Evolutionary conservation across 106 monocot species (phyloP).

Genomic region (Allium cepa): DNA sequence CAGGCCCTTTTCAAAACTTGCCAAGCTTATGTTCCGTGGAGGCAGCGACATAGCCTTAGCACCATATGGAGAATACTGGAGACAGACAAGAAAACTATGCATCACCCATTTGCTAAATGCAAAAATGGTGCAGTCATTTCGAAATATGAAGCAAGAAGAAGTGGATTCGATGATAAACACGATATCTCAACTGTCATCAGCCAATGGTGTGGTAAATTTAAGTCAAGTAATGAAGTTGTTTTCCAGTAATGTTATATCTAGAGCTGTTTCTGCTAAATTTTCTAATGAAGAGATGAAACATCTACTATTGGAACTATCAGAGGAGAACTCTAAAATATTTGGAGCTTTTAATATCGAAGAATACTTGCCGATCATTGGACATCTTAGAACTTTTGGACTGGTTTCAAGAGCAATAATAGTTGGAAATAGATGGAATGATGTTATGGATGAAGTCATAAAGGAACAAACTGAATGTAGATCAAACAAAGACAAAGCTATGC

Average conservation of each 20-base stretch:
- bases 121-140: slow-evolving; percentile 2
- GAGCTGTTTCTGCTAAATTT: background rate
- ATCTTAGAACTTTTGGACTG: background rate
- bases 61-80: background rate
- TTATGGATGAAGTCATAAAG: background rate
- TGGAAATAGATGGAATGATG: background rate
- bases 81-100: background rate
- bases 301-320: background rate
- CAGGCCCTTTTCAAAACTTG: background rate
- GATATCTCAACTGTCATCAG: too few species aligned
- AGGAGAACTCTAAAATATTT: background rate
- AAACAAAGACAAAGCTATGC: background rate
- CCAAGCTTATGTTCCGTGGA: background rate
- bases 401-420: background rate
- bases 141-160: background rate
- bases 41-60: background rate
- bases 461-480: background rate
- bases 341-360: background rate
- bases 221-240: too few species aligned
- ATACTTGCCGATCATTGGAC: background rate
- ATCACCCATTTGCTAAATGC: background rate
- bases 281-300: background rate
- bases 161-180: background rate
- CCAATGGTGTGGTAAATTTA: too few species aligned
- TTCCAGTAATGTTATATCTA: background rate